A percentile compares a stretch with the other conserved stretches of the same genome.
These are phyloP conservation scores for Sergeia podlipaevii DNA, from an alignment of 208 protist species.

Conservation along the genomic window DNA sequence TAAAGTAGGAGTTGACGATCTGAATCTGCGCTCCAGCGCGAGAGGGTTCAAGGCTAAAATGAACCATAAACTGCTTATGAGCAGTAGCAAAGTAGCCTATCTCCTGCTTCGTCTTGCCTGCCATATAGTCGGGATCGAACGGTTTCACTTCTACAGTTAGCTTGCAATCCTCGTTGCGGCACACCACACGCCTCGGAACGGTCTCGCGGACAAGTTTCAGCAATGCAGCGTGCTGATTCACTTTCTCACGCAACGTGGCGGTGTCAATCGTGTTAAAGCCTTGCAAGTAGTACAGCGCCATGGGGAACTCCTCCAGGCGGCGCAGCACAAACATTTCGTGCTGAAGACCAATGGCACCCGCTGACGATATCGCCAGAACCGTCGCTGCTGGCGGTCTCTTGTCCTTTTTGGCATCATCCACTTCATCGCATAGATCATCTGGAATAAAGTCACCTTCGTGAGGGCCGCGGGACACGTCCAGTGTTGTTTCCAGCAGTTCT, in stretches of 20 bases:
- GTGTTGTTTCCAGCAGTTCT: slow-evolving; percentile 18
- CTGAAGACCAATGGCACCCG: slow-evolving; percentile 44
- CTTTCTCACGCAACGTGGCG: not conserved
- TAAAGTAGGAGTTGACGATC: slow-evolving; percentile 74
- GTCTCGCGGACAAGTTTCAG: slow-evolving; percentile 16
- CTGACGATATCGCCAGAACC: too few species aligned
- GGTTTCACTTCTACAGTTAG: slow-evolving; percentile 42
- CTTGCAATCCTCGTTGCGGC: slow-evolving; percentile 41
- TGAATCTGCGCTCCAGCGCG: slow-evolving; percentile 16
- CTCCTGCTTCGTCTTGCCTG: slow-evolving; percentile 21
- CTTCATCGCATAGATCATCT: slow-evolving; percentile 31
- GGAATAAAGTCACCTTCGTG: slow-evolving; percentile 46
- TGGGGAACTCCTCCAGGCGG: slow-evolving; percentile 31
- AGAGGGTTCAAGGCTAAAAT: slow-evolving; percentile 30
- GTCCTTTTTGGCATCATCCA: not conserved
- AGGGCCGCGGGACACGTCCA: slow-evolving; percentile 34
- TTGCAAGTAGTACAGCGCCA: slow-evolving; percentile 36
- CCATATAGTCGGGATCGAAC: slow-evolving; percentile 44
- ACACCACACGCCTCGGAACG: slow-evolving; percentile 24
- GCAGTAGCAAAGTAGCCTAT: slow-evolving; percentile 45
- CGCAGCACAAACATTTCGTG: slow-evolving; percentile 60
- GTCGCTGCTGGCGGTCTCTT: not conserved
- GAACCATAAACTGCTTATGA: slow-evolving; percentile 52
- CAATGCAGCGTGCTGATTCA: slow-evolving; percentile 17
- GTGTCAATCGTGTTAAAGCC: slow-evolving; percentile 13